phyloP scores from a whole-genome alignment of 352 stramenopile genomes.

The Pythium monospermum region DNA sequence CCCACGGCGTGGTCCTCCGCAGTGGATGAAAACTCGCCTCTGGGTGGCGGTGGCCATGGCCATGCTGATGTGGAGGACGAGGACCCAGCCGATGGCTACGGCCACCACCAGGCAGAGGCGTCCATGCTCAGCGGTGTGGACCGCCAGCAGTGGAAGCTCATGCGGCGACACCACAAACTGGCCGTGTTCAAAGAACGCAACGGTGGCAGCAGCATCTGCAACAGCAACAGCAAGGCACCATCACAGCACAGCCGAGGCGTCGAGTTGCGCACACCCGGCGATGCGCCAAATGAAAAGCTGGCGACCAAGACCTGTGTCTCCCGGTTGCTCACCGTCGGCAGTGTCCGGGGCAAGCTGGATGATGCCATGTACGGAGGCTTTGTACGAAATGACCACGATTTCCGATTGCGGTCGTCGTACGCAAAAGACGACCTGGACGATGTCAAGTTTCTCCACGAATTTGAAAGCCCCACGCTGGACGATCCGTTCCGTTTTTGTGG shows the following conservation, averaged over 20 bases:
- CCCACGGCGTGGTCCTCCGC: neutral
- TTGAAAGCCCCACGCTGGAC: neutral
- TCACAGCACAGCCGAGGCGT: too few species aligned
- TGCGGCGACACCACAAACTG: neutral
- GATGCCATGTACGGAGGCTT: slow-evolving; percentile 1
- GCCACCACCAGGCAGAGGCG: neutral
- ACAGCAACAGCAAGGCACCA: too few species aligned
- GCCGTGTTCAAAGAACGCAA: neutral
- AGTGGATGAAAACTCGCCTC: neutral
- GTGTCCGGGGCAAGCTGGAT: neutral
- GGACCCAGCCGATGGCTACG: neutral
- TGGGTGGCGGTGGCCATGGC: too few species aligned
- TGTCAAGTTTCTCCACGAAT: slow-evolving; percentile 1
- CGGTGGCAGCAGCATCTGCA: neutral
- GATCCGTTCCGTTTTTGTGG: slow-evolving; percentile 1
- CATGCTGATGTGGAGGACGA: neutral
- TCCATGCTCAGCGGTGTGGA: neutral
- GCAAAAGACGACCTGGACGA: neutral
- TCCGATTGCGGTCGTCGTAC: neutral
- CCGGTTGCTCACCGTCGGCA: neutral
- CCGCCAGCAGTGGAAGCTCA: neutral
- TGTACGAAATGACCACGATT: neutral
- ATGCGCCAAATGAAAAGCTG: neutral
- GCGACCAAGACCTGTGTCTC: neutral
- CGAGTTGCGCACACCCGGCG: neutral